Conservation (phyloP, 768 basidiomycete genomes). For the Candolleomyces efflorescens region DNA sequence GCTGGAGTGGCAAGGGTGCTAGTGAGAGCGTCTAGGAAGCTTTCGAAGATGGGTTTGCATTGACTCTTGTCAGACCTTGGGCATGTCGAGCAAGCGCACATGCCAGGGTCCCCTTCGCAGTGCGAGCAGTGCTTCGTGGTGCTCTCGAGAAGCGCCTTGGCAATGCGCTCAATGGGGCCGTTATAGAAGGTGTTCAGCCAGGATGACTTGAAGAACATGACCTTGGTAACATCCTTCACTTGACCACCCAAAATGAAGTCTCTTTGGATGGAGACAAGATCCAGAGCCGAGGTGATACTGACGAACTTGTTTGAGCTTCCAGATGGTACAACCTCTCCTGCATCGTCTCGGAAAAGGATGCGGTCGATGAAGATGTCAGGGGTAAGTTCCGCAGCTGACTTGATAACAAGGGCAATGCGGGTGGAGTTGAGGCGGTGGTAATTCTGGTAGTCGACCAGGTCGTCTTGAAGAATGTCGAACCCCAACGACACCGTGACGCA, state of each 20-base stretch:
- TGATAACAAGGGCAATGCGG: conserved; percentile 14
- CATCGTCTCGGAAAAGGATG: conserved; percentile 15
- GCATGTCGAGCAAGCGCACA: conserved; percentile 13
- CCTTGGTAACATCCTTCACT: conserved; percentile 15
- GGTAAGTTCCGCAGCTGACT: conserved; percentile 13
- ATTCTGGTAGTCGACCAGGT: conserved; percentile 12
- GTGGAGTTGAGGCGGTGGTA: conserved; percentile 9
- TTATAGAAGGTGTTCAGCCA: conserved; percentile 15
- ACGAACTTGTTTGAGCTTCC: conserved; percentile 11
- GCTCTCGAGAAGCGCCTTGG: conserved; percentile 8
- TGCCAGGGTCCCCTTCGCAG: conserved; percentile 12
- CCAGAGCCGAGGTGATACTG: conserved; percentile 12
- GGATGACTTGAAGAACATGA: conserved; percentile 16
- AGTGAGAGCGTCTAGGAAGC: conserved; percentile 11
- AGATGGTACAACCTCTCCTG: conserved; percentile 7
- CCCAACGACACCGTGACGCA: conserved; percentile 16
- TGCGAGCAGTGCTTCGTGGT: conserved; percentile 13
- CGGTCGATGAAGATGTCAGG: conserved; percentile 16
- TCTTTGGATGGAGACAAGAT: conserved; percentile 13
- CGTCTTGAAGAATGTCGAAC: conserved; percentile 16
- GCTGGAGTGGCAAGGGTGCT: conserved; percentile 3
- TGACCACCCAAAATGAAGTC: conserved; percentile 15
- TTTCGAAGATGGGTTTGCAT: conserved; percentile 13
- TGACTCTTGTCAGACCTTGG: conserved; percentile 7
- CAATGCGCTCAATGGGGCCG: conserved; percentile 12